Conservation (phyloP, 306 rosid genomes). For the Prunus fruticosa region DNA sequence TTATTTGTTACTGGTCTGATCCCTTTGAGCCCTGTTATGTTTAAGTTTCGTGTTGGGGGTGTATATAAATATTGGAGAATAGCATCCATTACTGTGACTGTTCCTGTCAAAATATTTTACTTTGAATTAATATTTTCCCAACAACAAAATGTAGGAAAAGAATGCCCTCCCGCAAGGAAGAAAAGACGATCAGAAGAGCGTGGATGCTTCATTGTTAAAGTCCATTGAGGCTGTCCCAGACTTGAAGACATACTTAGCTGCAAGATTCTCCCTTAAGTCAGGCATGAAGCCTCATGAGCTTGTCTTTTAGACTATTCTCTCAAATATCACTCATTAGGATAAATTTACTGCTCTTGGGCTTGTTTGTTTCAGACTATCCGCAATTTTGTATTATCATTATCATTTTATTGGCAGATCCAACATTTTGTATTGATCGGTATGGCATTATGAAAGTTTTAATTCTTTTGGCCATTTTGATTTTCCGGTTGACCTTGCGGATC, state of each 20-base stretch:
- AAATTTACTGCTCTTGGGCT: background rate
- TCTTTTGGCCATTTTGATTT: background rate
- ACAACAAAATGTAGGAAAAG: constrained; percentile 47
- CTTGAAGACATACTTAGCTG: constrained; percentile 65
- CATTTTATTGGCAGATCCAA: too few relatives aligned
- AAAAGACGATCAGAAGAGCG: constrained; percentile 65
- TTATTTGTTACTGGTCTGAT: background rate
- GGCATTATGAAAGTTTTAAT: background rate
- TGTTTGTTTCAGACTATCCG: constrained; percentile 2
- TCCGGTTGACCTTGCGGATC: background rate
- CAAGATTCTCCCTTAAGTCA: constrained; percentile 53
- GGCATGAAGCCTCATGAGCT: constrained; percentile 55
- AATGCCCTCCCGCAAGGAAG: constrained; percentile 61
- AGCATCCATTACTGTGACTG: background rate
- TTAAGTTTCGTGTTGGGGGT: background rate
- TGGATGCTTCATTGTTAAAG: constrained; percentile 54
- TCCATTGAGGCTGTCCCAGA: constrained; percentile 65
- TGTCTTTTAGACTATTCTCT: constrained; percentile 38
- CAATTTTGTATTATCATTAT: background rate
- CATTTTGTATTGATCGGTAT: too few relatives aligned
- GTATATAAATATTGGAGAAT: background rate
- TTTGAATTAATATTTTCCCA: background rate
- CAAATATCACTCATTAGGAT: background rate
- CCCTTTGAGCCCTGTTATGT: background rate
- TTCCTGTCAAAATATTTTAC: background rate